Conservation (phyloP, 306 rosid species). For the Cucumis sativus region DNA sequence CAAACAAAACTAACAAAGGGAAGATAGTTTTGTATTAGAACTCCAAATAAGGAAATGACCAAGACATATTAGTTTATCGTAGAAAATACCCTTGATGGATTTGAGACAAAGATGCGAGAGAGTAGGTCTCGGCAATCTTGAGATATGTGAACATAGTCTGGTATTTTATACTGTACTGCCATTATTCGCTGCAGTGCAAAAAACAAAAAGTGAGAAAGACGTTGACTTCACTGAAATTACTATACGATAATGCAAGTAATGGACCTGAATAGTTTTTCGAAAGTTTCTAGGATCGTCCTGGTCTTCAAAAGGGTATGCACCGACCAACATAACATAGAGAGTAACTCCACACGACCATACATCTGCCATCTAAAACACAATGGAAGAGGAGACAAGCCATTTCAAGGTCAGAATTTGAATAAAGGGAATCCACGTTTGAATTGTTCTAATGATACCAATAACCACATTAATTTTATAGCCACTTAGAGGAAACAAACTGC, state of each 20-base stretch:
- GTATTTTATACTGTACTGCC: conserved; percentile 53
- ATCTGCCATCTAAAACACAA: too few relatives aligned
- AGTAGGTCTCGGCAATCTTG: conserved; percentile 60
- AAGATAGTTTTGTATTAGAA: too few relatives aligned
- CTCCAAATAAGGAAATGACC: too few relatives aligned
- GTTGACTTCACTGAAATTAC: neutral
- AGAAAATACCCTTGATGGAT: conserved; percentile 41
- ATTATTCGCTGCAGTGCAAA: conserved; percentile 37
- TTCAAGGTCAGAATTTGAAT: neutral
- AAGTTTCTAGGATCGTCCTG: conserved; percentile 9
- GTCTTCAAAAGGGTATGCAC: neutral
- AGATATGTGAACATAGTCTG: conserved; percentile 68
- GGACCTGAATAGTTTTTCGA: conserved; percentile 4
- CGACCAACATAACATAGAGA: too few relatives aligned
- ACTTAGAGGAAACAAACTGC: neutral
- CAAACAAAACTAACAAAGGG: too few relatives aligned
- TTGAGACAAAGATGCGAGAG: conserved; percentile 54
- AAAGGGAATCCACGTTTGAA: neutral
- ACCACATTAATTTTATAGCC: neutral
- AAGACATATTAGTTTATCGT: neutral
- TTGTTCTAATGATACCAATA: neutral
- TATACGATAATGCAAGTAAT: neutral
- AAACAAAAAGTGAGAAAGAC: neutral
- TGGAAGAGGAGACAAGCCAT: neutral
- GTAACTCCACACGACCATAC: too few relatives aligned